Conservation (phyloP, 2,329 filamentous ascomycete genomes). For the Chaetomiaceae sp. region DNA sequence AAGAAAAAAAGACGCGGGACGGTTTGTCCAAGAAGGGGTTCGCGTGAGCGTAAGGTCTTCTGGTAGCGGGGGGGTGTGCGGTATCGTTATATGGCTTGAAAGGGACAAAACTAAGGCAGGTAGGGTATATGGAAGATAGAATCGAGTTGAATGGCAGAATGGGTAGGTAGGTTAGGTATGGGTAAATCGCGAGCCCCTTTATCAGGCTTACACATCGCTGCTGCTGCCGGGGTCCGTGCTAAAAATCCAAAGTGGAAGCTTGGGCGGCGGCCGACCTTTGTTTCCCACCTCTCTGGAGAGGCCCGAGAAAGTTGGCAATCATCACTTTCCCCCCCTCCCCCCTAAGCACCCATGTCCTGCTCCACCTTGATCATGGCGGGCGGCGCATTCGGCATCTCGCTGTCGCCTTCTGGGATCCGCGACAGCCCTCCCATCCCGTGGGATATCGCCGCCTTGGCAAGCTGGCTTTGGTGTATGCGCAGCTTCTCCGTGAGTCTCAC, state of each 20-base stretch:
- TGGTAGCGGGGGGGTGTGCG: conserved; percentile 16
- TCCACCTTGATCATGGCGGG: conserved; percentile 35
- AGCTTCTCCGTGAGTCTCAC: conserved; percentile 83
- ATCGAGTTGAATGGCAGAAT: conserved; percentile 5
- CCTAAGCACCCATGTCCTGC: conserved; percentile 31
- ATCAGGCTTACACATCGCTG: too few species aligned
- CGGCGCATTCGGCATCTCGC: conserved; percentile 41
- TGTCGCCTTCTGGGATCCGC: conserved; percentile 54
- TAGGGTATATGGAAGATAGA: conserved; percentile 19
- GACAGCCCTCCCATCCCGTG: conserved; percentile 46
- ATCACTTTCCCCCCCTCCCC: too few species aligned
- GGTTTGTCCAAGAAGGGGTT: conserved; percentile 17
- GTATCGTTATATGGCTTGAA: conserved; percentile 15
- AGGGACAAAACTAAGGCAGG: conserved; percentile 6
- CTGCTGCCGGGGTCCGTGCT: too few species aligned
- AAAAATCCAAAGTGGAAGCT: too few species aligned
- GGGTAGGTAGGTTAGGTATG: conserved; percentile 1
- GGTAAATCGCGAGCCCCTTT: too few species aligned
- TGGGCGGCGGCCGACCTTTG: too few species aligned
- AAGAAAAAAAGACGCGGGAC: conserved; percentile 6
- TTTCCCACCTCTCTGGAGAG: too few species aligned
- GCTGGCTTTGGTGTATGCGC: conserved; percentile 54
- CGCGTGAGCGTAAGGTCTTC: conserved; percentile 35
- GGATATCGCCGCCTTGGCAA: conserved; percentile 25
- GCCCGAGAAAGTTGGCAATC: too few species aligned